These are phyloP conservation scores for Termitomyces sp. DNA, from an alignment of 768 basidiomycete species.

Conservation along the genomic window DNA sequence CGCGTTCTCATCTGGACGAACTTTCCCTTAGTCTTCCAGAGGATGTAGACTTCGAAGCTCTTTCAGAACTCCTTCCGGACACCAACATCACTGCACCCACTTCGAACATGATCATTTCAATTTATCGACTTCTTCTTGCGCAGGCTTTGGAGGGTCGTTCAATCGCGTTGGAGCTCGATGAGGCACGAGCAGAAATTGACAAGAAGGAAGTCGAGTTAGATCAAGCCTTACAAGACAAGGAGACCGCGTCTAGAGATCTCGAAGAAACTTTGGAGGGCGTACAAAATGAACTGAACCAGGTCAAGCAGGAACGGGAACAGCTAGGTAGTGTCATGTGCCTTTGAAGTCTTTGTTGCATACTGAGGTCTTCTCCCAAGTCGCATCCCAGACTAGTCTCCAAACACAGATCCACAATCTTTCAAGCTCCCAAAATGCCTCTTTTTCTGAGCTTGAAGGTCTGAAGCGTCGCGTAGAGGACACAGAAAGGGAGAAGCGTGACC, in stretches of 20 bases:
- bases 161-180: constrained; percentile 62
- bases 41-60: constrained; percentile 60
- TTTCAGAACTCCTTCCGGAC: constrained; percentile 59
- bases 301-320: constrained; percentile 60
- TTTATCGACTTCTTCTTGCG: constrained; percentile 59
- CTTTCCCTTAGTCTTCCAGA: constrained; percentile 44
- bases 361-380: constrained; percentile 28
- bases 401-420: constrained; percentile 52
- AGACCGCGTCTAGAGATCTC: constrained; percentile 52
- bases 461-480: constrained; percentile 63
- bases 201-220: constrained; percentile 81
- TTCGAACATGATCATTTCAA: constrained; percentile 50
- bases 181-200: constrained; percentile 58
- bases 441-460: constrained; percentile 52
- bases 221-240: constrained; percentile 76
- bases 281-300: constrained; percentile 49
- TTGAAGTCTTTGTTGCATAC: constrained; percentile 9
- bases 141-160: constrained; percentile 53
- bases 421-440: constrained; percentile 56
- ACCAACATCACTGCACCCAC: constrained; percentile 49
- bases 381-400: constrained; percentile 43
- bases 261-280: constrained; percentile 46
- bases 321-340: constrained; percentile 40
- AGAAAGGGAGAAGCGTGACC: constrained; percentile 88
- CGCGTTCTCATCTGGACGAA: constrained; percentile 26